Conservation (phyloP, 305 asterid species). For the Stenogyne calaminthoides region DNA sequence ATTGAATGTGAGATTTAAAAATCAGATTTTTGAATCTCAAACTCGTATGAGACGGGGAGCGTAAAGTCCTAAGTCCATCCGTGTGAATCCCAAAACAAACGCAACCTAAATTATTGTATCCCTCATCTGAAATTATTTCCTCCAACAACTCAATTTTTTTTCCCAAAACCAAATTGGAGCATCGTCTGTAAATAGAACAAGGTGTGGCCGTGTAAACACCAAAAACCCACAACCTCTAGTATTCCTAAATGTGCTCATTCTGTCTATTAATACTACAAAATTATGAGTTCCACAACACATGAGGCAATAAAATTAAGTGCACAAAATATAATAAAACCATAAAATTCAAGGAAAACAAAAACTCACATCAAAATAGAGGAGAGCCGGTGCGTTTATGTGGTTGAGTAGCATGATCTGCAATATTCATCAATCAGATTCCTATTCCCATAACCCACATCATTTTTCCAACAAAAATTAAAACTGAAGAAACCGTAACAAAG, state of each 20-base stretch:
- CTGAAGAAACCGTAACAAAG: background rate
- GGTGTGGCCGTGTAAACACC: too few relatives aligned
- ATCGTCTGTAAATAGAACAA: background rate
- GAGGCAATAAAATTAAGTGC: background rate
- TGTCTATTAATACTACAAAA: background rate
- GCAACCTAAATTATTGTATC: too few relatives aligned
- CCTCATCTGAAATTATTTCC: too few relatives aligned
- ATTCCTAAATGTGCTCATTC: background rate
- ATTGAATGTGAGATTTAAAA: too few relatives aligned
- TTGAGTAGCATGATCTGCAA: conserved; percentile 42
- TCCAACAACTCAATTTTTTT: conserved; percentile 11
- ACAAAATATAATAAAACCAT: background rate
- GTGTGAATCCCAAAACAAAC: too few relatives aligned
- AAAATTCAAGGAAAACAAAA: background rate
- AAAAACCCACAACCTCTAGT: too few relatives aligned
- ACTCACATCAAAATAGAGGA: conserved; percentile 74
- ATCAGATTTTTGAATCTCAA: too few relatives aligned
- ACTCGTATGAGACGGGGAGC: too few relatives aligned
- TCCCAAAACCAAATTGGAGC: conserved; percentile 2
- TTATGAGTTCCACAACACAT: background rate
- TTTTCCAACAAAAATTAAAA: conserved; percentile 20
- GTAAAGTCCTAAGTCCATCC: too few relatives aligned
- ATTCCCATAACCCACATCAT: conserved; percentile 38
- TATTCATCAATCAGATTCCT: conserved; percentile 41
- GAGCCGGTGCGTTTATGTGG: conserved; percentile 63